A percentile compares a stretch with the other conserved stretches of the same genome.
phyloP scores from a whole-genome alignment of 495 filamentous ascomycete genomes.

The Aspergillus egyptiacus region DNA sequence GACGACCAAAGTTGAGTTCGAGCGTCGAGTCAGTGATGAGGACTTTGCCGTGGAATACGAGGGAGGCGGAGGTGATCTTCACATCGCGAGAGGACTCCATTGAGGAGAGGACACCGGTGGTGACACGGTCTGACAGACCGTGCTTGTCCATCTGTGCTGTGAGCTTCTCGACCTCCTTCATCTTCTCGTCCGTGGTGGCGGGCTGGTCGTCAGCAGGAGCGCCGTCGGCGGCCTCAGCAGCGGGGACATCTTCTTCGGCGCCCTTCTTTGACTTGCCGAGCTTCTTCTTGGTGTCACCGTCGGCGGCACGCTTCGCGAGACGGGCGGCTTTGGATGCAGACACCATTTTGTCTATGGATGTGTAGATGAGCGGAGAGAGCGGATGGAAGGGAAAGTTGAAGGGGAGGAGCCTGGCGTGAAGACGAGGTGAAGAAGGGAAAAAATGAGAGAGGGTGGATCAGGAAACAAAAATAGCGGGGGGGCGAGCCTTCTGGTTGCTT shows the following conservation, averaged over 20 bases:
- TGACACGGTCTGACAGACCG: conserved; percentile 94
- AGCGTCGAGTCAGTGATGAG: conserved; percentile 88
- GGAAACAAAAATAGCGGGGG: conserved; percentile 31
- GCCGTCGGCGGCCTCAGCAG: conserved; percentile 55
- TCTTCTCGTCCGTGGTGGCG: conserved; percentile 64
- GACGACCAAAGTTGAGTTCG: conserved; percentile 86
- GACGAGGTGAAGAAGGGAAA: conserved; percentile 21
- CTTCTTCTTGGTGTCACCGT: conserved; percentile 64
- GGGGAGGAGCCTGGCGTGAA: conserved; percentile 28
- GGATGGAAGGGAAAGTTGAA: conserved; percentile 8
- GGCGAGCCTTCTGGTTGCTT: conserved; percentile 18
- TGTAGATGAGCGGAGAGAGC: conserved; percentile 9
- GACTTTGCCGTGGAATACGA: conserved; percentile 97
- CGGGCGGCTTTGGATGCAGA: conserved; percentile 98
- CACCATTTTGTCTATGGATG: conserved; percentile 46
- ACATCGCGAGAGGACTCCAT: conserved; percentile 78
- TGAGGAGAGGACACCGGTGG: conserved; percentile 92
- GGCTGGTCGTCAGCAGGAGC: conserved; percentile 59
- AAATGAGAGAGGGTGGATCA: conserved; percentile 38
- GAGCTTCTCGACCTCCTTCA: conserved; percentile 75
- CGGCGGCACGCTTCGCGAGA: conserved; percentile 84
- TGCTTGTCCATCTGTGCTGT: conserved; percentile 89
- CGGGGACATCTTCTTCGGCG: conserved; percentile 55
- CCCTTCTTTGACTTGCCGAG: conserved; percentile 63
- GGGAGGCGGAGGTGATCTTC: conserved; percentile 87